Base-by-base conservation (phyloP, 2,329 filamentous ascomycete genomes). In the Phialophora expanda region DNA sequence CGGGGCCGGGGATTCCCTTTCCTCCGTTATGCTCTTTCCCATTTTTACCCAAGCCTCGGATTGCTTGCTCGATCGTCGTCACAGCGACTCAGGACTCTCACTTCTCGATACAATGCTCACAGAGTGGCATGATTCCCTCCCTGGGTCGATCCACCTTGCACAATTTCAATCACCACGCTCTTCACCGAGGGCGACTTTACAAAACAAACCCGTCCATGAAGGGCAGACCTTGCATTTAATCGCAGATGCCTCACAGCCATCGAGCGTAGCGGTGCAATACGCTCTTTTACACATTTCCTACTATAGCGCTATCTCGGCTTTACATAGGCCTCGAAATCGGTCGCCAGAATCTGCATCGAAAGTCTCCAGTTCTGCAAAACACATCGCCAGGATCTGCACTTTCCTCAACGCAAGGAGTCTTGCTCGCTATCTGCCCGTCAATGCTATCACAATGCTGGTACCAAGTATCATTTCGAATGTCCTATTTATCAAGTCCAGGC, bases 201-300 rank as follows among this genome's bases (percentile, higher is more conserved):
- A 2, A n/a, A n/a, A 56, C 14, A 34, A 41, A 1, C n/a, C 26
- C 7, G 32, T n/a, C 7, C 38, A 24, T 57, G 12, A n/a, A 28
- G 26, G 9, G 12, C 20, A 46, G 20, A 3, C n/a, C 9, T 17
- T 30, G 12, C n/a, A 20, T 14, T 48, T n/a, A 17, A 17, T 8
- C 22, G 20, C 17, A 3, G 54, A 46, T 20, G 7, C 28, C 32
- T 20, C 26, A n/a, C 28, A 46, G 38, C 56, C 62, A 11, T 20
- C 34, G 41, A 55, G 62, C 38, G 34, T 65, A 22, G 46, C 34
- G 17, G n/a, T 65, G 7, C 62, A 65, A 26, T 46, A 24, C 41
- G 56, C 62, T 24, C 14, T 65, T 8, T 22, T 65, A 38, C 62
- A 65, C 34, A 32, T 65, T 30, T 53, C 20, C 41, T 65, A 65